phyloP scores from a whole-genome alignment of 2,329 filamentous ascomycete genomes.

The Paecilomyces sp. region DNA sequence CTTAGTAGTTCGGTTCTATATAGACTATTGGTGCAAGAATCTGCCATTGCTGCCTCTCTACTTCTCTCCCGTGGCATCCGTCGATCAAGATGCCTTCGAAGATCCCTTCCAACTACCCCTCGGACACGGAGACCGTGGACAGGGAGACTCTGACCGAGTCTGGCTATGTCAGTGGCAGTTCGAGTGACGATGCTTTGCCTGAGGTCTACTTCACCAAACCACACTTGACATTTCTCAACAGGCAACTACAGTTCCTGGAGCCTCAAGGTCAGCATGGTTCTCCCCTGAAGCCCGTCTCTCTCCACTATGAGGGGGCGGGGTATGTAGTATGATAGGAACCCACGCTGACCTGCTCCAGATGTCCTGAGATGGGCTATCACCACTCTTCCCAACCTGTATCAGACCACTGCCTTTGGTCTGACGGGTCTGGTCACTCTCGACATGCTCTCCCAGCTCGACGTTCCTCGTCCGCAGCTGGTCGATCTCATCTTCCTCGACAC shows the following conservation, averaged over 20 bases:
- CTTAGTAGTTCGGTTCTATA: not conserved
- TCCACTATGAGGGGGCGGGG: slow-evolving; percentile 3
- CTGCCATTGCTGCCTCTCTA: slow-evolving; percentile 1
- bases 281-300: slow-evolving; percentile 1
- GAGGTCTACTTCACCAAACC: slow-evolving; percentile 78
- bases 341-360: slow-evolving; percentile 42
- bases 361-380: slow-evolving; percentile 88
- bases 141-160: slow-evolving; percentile 72
- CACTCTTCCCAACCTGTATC: slow-evolving; percentile 81
- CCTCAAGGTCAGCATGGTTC: slow-evolving; percentile 54
- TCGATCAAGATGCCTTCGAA: slow-evolving; percentile 30
- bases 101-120: slow-evolving; percentile 28
- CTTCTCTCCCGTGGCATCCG: slow-evolving; percentile 1
- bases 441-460: slow-evolving; percentile 49
- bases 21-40: not conserved
- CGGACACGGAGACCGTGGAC: slow-evolving; percentile 26
- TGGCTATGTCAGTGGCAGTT: slow-evolving; percentile 61
- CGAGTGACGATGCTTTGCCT: slow-evolving; percentile 58
- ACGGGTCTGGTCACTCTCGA: slow-evolving; percentile 77
- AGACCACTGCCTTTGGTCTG: slow-evolving; percentile 76
- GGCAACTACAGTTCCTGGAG: slow-evolving; percentile 78
- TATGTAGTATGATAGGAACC: slow-evolving; percentile 1
- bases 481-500: slow-evolving; percentile 70
- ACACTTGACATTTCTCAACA: slow-evolving; percentile 86
- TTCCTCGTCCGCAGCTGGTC: slow-evolving; percentile 42